phyloP scores from a whole-genome alignment of 345 rosid species.

The Alliaria petiolata region DNA sequence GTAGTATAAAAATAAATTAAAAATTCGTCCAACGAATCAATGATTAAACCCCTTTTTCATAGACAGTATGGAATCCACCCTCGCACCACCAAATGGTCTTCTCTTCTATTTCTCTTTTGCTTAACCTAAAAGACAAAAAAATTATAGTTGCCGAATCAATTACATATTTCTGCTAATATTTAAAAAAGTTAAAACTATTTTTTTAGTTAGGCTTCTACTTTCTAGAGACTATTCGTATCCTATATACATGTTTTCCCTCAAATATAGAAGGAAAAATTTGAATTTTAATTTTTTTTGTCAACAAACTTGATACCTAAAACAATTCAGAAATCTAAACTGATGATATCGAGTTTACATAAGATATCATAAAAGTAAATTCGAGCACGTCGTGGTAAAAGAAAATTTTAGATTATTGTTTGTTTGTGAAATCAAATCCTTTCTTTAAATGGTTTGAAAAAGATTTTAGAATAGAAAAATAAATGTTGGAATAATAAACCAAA shows the following conservation, averaged over 20 bases:
- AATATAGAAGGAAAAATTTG: slow-evolving; percentile 2
- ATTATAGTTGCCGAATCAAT: neutral
- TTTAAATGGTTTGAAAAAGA: slow-evolving; percentile 14
- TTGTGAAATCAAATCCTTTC: neutral
- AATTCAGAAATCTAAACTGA: no score
- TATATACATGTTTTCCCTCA: slow-evolving; percentile 11
- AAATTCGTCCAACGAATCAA: slow-evolving; percentile 10
- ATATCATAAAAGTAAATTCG: no score
- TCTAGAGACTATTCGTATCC: neutral
- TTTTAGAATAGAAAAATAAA: neutral
- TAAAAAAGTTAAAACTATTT: neutral
- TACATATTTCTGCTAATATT: neutral
- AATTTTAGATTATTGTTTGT: neutral
- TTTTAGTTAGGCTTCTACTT: neutral
- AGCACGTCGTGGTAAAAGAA: no score
- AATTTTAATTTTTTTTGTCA: no score
- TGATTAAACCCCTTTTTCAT: slow-evolving; percentile 26
- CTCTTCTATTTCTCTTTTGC: slow-evolving; percentile 16
- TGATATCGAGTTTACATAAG: no score
- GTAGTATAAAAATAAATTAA: neutral
- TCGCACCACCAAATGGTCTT: slow-evolving; percentile 19
- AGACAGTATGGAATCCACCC: slow-evolving; percentile 37
- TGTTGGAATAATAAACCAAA: slow-evolving; percentile 7
- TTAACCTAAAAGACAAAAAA: neutral
- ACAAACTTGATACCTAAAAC: no score